phyloP scores from a whole-genome alignment of 2,329 filamentous ascomycete genomes.

The Botrytis pseudocinerea region DNA sequence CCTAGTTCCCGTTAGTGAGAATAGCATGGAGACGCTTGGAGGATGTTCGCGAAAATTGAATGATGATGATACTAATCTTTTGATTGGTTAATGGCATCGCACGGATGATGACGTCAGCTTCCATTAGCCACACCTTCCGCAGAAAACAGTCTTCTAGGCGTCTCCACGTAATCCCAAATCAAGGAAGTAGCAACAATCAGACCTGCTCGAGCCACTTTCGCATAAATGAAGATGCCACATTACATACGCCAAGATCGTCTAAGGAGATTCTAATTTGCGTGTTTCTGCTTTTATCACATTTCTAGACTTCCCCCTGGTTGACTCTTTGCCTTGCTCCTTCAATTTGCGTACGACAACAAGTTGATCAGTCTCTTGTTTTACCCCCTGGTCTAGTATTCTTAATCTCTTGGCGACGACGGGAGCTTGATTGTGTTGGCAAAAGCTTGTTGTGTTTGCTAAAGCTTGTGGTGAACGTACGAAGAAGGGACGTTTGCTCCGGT shows the following conservation, averaged over 20 bases:
- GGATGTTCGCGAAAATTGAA: not conserved
- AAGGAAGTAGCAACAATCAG: not conserved
- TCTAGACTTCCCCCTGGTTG: not conserved
- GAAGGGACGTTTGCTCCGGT: not conserved
- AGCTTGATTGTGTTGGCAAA: conserved; percentile 10
- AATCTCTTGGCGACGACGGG: conserved; percentile 2
- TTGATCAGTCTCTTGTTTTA: not conserved
- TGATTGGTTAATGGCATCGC: not conserved
- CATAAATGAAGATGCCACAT: not conserved
- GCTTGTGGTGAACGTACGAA: not conserved
- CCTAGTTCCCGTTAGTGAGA: not conserved
- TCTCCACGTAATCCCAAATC: not conserved
- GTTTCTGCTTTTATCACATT: not conserved
- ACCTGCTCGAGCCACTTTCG: conserved; percentile 8
- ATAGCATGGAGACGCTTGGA: not conserved
- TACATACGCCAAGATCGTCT: conserved; percentile 12
- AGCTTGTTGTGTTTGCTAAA: conserved; percentile 12
- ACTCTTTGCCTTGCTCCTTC: not conserved
- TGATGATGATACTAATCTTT: not conserved
- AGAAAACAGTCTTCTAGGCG: not conserved
- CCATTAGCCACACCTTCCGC: not conserved
- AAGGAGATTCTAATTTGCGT: not conserved
- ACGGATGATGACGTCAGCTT: conserved; percentile 11
- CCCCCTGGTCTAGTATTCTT: not conserved
- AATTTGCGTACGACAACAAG: not conserved